These are phyloP conservation scores for Vigna radiata DNA, from an alignment of 306 rosid species.

Conservation along the genomic window DNA sequence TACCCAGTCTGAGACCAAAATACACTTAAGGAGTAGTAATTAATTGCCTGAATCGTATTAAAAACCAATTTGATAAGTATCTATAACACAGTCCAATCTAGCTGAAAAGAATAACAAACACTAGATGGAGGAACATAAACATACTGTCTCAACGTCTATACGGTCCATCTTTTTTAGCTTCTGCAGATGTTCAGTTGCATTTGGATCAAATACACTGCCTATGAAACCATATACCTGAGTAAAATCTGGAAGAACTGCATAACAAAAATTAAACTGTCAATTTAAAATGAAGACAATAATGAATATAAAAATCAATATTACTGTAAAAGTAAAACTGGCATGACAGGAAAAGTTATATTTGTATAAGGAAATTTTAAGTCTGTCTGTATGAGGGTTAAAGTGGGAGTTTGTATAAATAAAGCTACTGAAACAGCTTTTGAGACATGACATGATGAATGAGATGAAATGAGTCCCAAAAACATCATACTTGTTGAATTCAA, in stretches of 20 bases:
- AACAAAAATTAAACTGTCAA: slow-evolving; percentile 7
- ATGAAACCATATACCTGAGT: slow-evolving; percentile 76
- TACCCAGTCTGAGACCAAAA: too few species aligned
- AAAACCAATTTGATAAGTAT: background rate
- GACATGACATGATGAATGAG: background rate
- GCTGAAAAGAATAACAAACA: background rate
- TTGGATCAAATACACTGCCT: slow-evolving; percentile 85
- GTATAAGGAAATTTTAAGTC: background rate
- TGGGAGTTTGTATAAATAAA: slow-evolving; percentile 5
- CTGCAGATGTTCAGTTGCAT: slow-evolving; percentile 68
- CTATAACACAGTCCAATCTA: background rate
- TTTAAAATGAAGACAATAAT: background rate
- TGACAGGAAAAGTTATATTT: background rate
- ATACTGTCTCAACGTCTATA: slow-evolving; percentile 83
- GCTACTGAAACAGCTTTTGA: background rate
- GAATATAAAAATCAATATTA: background rate
- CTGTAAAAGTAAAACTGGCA: background rate
- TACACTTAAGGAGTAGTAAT: background rate
- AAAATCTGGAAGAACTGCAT: slow-evolving; percentile 91
- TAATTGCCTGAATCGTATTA: background rate
- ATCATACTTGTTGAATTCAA: background rate
- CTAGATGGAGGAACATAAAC: slow-evolving; percentile 10
- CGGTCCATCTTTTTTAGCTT: slow-evolving; percentile 76
- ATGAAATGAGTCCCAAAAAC: background rate
- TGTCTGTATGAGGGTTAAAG: background rate